These are phyloP conservation scores for Termitomyces sp. DNA, from an alignment of 768 basidiomycete genomes.

Conservation along the genomic window DNA sequence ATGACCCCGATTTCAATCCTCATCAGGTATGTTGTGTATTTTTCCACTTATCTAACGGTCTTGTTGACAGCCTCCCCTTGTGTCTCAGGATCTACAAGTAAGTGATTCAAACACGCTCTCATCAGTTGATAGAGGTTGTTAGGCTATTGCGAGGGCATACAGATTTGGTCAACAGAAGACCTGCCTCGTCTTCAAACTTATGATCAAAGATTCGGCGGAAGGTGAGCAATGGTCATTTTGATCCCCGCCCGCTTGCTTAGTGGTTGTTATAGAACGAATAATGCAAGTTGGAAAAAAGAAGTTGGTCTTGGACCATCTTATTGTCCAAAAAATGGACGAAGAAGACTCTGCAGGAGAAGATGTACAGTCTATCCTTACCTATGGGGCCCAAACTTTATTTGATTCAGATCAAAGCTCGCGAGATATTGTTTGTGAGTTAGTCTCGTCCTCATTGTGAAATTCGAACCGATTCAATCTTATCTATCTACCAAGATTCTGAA, in stretches of 20 bases:
- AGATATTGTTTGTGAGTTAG: conserved; percentile 65
- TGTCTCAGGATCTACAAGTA: conserved; percentile 78
- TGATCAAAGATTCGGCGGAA: conserved; percentile 94
- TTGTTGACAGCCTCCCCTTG: background rate
- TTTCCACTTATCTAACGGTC: background rate
- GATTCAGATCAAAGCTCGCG: conserved; percentile 55
- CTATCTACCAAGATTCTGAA: conserved; percentile 56
- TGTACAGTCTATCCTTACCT: conserved; percentile 85
- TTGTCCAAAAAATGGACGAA: conserved; percentile 95
- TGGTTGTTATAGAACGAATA: conserved; percentile 68
- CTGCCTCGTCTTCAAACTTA: conserved; percentile 92
- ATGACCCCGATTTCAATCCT: conserved; percentile 98
- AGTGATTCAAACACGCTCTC: conserved; percentile 17
- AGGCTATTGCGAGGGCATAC: conserved; percentile 95
- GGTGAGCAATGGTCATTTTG: conserved; percentile 35
- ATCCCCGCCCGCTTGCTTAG: conserved; percentile 4
- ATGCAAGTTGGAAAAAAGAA: conserved; percentile 95
- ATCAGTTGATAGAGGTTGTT: conserved; percentile 9
- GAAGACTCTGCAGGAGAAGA: conserved; percentile 69
- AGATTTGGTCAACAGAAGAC: conserved; percentile 95
- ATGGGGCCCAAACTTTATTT: conserved; percentile 85
- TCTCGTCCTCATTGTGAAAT: background rate
- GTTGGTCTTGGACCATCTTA: conserved; percentile 88
- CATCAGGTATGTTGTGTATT: conserved; percentile 61
- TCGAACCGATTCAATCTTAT: background rate